Percentiles rank a stretch among this genome's conserved stretches.
phyloP scores from a whole-genome alignment of 768 basidiomycete genomes.

The Podaxis carcinomalis region DNA sequence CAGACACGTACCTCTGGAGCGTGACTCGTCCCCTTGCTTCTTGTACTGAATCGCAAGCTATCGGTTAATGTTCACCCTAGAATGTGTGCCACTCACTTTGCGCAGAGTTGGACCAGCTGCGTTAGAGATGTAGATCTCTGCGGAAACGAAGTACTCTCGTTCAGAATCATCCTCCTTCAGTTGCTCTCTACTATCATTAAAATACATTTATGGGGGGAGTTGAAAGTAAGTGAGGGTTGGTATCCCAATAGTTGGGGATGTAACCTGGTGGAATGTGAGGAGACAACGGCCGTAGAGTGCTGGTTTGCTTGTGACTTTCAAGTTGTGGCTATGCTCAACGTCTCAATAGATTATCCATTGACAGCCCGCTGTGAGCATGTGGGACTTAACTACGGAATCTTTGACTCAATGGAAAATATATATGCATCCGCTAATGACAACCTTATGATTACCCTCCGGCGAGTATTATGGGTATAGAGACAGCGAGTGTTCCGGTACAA shows the following conservation, averaged over 20 bases:
- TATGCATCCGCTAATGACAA: slow-evolving; percentile 5
- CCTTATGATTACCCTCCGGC: slow-evolving; percentile 6
- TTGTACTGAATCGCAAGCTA: slow-evolving; percentile 4
- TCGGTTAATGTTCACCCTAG: neutral
- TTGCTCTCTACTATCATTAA: slow-evolving; percentile 12
- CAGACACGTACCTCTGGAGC: slow-evolving; percentile 4
- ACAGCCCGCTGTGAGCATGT: neutral
- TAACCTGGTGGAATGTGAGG: neutral
- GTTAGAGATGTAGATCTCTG: slow-evolving; percentile 58
- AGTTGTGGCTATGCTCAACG: slow-evolving; percentile 9
- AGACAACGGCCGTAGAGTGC: neutral
- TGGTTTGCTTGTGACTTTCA: no score
- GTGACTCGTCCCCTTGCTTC: slow-evolving; percentile 7
- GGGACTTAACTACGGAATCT: neutral
- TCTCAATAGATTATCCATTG: no score
- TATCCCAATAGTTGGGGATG: neutral
- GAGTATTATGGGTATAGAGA: slow-evolving; percentile 12
- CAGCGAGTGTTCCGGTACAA: slow-evolving; percentile 1
- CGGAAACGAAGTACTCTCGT: slow-evolving; percentile 56
- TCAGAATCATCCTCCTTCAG: slow-evolving; percentile 1
- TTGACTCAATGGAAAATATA: slow-evolving; percentile 15
- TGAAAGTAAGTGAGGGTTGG: neutral
- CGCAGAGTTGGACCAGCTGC: slow-evolving; percentile 45
- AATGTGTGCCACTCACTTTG: slow-evolving; percentile 42
- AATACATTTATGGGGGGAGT: neutral